Conservation (phyloP, 2,329 filamentous ascomycete species). For the Plenodomus lindquistii region DNA sequence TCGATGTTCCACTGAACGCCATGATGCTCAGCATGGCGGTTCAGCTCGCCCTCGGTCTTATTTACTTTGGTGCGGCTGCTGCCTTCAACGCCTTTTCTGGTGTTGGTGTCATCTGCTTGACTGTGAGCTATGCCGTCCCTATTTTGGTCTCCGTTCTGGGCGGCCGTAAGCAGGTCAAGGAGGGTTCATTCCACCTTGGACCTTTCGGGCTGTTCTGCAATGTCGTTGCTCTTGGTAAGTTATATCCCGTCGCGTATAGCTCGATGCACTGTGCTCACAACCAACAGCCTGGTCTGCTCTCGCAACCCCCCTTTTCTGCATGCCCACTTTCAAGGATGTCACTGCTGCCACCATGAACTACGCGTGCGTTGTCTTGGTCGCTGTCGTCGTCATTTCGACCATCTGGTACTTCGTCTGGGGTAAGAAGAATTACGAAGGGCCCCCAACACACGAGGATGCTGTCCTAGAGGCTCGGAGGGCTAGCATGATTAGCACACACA, state of each 20-base stretch:
- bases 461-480: slow-evolving; percentile 37
- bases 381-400: slow-evolving; percentile 63
- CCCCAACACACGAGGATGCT: slow-evolving; percentile 48
- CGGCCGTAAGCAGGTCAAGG: slow-evolving; percentile 62
- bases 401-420: slow-evolving; percentile 73
- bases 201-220: slow-evolving; percentile 65
- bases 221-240: slow-evolving; percentile 64
- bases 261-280: not conserved
- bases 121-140: slow-evolving; percentile 68
- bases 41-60: slow-evolving; percentile 65
- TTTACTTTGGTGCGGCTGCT: slow-evolving; percentile 70
- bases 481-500: slow-evolving; percentile 28
- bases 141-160: slow-evolving; percentile 66
- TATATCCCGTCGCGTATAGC: slow-evolving; percentile 15
- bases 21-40: slow-evolving; percentile 73
- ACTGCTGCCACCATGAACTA: slow-evolving; percentile 68
- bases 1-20: slow-evolving; percentile 70
- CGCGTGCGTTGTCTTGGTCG: slow-evolving; percentile 73
- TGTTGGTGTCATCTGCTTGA: slow-evolving; percentile 71
- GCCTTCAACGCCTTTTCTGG: slow-evolving; percentile 76
- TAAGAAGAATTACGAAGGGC: slow-evolving; percentile 68
- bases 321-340: slow-evolving; percentile 68
- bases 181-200: slow-evolving; percentile 65
- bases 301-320: slow-evolving; percentile 74
- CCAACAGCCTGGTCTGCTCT: slow-evolving; percentile 62